Evolutionary conservation across 1,284 basidiomycete genomes (phyloP).

Genomic region (Phlebopus sp.): DNA sequence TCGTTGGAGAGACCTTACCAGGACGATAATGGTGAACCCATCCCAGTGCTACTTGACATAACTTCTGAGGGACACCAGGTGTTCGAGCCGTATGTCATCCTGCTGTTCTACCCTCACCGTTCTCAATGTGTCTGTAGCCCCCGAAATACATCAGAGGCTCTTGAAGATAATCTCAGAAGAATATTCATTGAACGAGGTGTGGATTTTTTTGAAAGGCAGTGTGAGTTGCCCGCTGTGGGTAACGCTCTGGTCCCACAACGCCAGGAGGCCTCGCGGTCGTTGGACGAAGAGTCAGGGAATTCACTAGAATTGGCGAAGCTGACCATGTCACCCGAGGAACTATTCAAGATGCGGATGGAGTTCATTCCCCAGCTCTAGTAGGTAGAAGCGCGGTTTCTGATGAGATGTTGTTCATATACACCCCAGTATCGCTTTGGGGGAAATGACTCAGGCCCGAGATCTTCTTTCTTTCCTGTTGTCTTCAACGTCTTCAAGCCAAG

Average conservation of each 20-base stretch:
- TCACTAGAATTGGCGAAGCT: constrained; percentile 33
- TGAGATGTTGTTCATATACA: too few relatives aligned
- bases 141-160: constrained; percentile 49
- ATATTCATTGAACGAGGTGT: constrained; percentile 69
- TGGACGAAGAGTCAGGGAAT: constrained; percentile 28
- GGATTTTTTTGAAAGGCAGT: constrained; percentile 68
- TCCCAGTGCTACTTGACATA: constrained; percentile 68
- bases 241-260: constrained; percentile 22
- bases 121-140: constrained; percentile 36
- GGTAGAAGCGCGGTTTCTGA: constrained; percentile 21
- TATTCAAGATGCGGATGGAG: constrained; percentile 68
- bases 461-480: constrained; percentile 57
- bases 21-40: constrained; percentile 61
- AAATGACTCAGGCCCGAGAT: constrained; percentile 73
- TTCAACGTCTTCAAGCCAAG: constrained; percentile 31
- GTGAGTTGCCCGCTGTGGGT: constrained; percentile 29
- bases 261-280: constrained; percentile 22
- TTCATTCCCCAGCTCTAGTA: constrained; percentile 70
- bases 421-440: constrained; percentile 60
- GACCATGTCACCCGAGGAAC: constrained; percentile 70
- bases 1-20: constrained; percentile 77
- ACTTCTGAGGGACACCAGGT: constrained; percentile 62
- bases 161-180: constrained; percentile 63
- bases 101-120: constrained; percentile 10
- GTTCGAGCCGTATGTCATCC: constrained; percentile 59